phyloP scores from a whole-genome alignment of 2,329 filamentous ascomycete genomes.

The Botryotinia globosa region DNA sequence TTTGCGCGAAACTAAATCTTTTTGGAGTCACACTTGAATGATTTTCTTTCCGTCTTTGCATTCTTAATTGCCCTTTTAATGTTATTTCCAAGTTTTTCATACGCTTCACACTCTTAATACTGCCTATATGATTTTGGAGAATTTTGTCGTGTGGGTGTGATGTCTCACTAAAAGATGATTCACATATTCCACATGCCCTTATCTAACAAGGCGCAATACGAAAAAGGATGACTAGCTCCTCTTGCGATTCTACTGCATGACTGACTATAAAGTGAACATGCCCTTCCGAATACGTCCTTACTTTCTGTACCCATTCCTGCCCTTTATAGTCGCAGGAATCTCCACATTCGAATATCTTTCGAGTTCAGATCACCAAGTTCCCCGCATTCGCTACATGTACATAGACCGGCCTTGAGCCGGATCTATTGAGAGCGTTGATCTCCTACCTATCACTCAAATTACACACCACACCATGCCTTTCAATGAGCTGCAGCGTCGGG shows the following conservation, averaged over 20 bases:
- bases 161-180: conserved; percentile 34
- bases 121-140: conserved; percentile 16
- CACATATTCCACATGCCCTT: conserved; percentile 29
- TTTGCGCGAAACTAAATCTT: conserved; percentile 13
- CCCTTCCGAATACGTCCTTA: conserved; percentile 23
- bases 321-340: neutral
- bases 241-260: conserved; percentile 31
- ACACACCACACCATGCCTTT: conserved; percentile 22
- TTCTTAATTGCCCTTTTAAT: neutral
- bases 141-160: conserved; percentile 16
- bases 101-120: conserved; percentile 15
- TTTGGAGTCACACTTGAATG: conserved; percentile 21
- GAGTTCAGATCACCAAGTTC: conserved; percentile 4
- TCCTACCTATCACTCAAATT: neutral
- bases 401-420: conserved; percentile 39
- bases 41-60: conserved; percentile 45
- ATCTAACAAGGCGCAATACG: conserved; percentile 31
- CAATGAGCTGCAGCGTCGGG: conserved; percentile 32
- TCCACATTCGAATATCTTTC: conserved; percentile 9
- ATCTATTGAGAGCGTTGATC: conserved; percentile 13
- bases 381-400: conserved; percentile 22
- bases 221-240: conserved; percentile 25
- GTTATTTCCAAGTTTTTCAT: neutral
- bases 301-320: conserved; percentile 20
- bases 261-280: conserved; percentile 28